These are phyloP conservation scores for Blechomonas ayalai DNA, from an alignment of 208 protist genomes.

Conservation along the genomic window DNA sequence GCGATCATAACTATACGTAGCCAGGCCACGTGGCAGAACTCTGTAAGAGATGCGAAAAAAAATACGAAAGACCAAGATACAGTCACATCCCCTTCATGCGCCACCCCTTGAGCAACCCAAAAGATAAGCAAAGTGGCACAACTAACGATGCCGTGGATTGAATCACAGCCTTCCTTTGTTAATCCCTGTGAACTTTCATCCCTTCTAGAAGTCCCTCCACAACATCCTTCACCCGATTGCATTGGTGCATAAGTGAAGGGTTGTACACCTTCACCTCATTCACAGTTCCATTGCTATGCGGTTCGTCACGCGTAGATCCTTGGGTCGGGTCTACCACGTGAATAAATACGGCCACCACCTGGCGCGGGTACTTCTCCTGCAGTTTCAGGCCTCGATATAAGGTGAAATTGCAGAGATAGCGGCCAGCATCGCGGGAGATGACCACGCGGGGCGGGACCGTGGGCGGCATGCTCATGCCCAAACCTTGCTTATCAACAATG, in stretches of 20 bases:
- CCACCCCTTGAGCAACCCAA: no score
- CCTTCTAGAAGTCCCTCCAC: constrained; percentile 10
- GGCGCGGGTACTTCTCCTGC: constrained; percentile 26
- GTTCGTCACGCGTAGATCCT: neutral
- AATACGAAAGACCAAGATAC: no score
- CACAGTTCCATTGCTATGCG: constrained; percentile 3
- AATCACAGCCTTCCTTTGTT: no score
- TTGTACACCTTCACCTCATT: constrained; percentile 19
- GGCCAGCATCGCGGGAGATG: constrained; percentile 48
- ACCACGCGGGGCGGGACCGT: constrained; percentile 27
- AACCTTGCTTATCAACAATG: no score
- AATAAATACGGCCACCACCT: constrained; percentile 17
- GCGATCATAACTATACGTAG: no score
- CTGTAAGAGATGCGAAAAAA: no score
- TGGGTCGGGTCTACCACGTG: constrained; percentile 12
- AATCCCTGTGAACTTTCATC: no score
- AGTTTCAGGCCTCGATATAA: constrained; percentile 46
- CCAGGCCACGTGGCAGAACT: no score
- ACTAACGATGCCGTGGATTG: no score
- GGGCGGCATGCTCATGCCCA: no score
- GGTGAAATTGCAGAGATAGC: constrained; percentile 67
- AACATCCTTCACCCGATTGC: constrained; percentile 13
- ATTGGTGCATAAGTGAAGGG: constrained; percentile 19
- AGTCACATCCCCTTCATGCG: no score
- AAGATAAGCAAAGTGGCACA: no score